phyloP scores from a whole-genome alignment of 1,139 yeast genomes.

The Kurtzmaniella quercitrusa region DNA sequence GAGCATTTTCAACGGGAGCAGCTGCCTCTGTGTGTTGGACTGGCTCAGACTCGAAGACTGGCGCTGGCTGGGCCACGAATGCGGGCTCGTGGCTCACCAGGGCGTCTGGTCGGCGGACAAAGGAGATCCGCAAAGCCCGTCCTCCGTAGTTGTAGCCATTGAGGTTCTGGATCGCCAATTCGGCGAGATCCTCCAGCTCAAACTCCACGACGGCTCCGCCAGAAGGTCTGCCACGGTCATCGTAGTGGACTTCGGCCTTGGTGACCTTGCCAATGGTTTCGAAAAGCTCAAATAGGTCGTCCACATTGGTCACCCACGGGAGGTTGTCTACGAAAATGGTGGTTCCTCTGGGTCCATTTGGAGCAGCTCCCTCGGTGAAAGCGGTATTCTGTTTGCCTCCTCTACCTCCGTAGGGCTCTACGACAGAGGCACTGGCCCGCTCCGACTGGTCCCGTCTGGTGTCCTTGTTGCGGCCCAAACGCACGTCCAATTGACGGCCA shows the following conservation, averaged over 20 bases:
- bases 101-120: constrained; percentile 35
- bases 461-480: constrained; percentile 48
- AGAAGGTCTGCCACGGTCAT: constrained; percentile 62
- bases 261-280: constrained; percentile 78
- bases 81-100: background rate
- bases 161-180: constrained; percentile 67
- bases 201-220: constrained; percentile 86
- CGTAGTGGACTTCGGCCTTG: constrained; percentile 73
- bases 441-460: background rate
- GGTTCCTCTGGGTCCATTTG: constrained; percentile 60
- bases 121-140: constrained; percentile 62
- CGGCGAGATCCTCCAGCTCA: constrained; percentile 65
- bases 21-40: background rate
- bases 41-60: background rate
- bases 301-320: constrained; percentile 84
- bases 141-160: constrained; percentile 83
- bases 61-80: background rate
- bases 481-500: constrained; percentile 67
- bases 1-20: background rate
- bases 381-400: constrained; percentile 37
- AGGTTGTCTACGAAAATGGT: constrained; percentile 72
- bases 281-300: constrained; percentile 81
- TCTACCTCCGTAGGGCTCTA: constrained; percentile 10
- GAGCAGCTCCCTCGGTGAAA: constrained; percentile 61
- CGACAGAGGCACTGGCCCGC: constrained; percentile 9